Evolutionary conservation across 2,329 filamentous ascomycete genomes (phyloP).

Genomic region (Aspergillus amoenus): DNA sequence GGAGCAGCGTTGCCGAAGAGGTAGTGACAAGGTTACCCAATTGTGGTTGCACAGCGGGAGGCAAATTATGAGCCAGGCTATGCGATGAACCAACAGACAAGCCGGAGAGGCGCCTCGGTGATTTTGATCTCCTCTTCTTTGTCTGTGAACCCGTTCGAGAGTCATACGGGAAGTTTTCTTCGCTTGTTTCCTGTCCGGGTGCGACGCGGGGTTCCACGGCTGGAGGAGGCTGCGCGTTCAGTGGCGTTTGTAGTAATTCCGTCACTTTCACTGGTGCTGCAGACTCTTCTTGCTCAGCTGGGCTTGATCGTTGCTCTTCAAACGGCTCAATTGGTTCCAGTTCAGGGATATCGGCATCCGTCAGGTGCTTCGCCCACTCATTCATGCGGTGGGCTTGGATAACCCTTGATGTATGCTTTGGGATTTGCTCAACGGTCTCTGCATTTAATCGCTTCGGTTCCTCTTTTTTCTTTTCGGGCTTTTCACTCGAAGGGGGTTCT

Average conservation of each 20-base stretch:
- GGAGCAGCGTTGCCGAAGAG: constrained; percentile 24
- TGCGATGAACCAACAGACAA: constrained; percentile 3
- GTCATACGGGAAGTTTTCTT: constrained; percentile 17
- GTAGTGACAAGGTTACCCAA: constrained; percentile 1
- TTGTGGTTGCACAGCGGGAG: constrained; percentile 8
- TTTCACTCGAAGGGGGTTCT: constrained; percentile 5
- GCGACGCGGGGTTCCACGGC: constrained; percentile 23
- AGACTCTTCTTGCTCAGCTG: constrained; percentile 45
- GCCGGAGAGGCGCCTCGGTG: constrained; percentile 9
- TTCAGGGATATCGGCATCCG: constrained; percentile 70
- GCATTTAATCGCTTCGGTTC: constrained; percentile 30
- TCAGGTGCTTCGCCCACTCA: constrained; percentile 92
- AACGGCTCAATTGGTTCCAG: constrained; percentile 51
- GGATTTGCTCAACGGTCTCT: constrained; percentile 57
- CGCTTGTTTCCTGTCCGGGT: constrained; percentile 13
- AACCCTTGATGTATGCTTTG: constrained; percentile 70
- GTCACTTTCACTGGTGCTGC: constrained; percentile 63
- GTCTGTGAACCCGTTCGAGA: constrained; percentile 11
- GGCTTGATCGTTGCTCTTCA: constrained; percentile 34
- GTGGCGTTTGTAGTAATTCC: constrained; percentile 64
- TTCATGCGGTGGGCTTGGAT: constrained; percentile 85
- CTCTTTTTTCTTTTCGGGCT: constrained; percentile 22
- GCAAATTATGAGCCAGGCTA: constrained; percentile 1
- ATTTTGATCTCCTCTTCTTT: constrained; percentile 13
- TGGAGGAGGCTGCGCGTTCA: constrained; percentile 49